Conservation (phyloP, 257 asterid species). For the Schizonepeta tenuifolia region DNA sequence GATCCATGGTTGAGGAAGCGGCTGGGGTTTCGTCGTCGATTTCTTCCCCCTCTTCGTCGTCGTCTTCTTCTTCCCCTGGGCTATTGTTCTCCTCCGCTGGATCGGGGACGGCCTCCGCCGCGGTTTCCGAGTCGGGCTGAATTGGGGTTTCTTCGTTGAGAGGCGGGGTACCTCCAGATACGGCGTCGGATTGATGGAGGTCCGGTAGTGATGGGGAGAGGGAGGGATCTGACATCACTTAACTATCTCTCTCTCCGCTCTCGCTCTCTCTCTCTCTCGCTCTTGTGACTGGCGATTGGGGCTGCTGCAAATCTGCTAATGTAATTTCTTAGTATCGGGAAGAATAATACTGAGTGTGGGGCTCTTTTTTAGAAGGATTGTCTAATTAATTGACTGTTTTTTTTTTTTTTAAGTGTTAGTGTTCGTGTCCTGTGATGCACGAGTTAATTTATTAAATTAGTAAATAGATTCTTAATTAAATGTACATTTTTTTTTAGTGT, state of each 20-base stretch:
- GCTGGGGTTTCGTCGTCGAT: constrained; percentile 34
- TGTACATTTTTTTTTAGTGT: too few relatives aligned
- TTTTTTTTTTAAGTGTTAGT: too few relatives aligned
- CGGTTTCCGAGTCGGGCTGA: constrained; percentile 21
- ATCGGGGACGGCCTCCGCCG: constrained; percentile 2
- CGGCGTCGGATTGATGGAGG: constrained; percentile 33
- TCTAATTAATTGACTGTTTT: too few relatives aligned
- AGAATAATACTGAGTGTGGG: neutral
- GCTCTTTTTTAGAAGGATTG: neutral
- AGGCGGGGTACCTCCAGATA: constrained; percentile 6
- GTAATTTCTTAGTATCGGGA: neutral
- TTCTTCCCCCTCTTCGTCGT: constrained; percentile 40
- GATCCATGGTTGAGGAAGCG: constrained; percentile 32
- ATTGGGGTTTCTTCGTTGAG: constrained; percentile 35
- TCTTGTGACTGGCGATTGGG: neutral
- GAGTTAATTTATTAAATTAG: too few relatives aligned
- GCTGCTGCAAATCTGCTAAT: neutral
- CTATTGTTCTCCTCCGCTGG: constrained; percentile 28
- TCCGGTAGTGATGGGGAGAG: constrained; percentile 12
- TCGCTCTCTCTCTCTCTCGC: neutral
- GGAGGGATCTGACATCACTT: constrained; percentile 30
- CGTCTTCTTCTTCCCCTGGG: constrained; percentile 41
- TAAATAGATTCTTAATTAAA: too few relatives aligned
- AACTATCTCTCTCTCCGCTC: neutral
- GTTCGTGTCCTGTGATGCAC: too few relatives aligned